phyloP scores from a whole-genome alignment of 148 eudicot genomes.

The Fallopia convolvulus region DNA sequence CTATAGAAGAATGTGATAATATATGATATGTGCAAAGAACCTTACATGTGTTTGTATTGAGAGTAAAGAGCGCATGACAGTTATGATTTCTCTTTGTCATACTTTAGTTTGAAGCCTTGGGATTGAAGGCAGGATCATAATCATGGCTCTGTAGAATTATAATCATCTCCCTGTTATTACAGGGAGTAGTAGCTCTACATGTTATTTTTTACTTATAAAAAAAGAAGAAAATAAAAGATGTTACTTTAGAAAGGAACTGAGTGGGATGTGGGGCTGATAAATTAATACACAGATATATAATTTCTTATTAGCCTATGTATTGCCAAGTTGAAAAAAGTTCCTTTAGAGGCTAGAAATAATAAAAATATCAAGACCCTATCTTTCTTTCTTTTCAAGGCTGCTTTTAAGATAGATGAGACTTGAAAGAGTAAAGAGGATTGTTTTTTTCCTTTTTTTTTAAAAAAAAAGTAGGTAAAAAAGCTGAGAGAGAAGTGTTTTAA shows the following conservation, averaged over 20 bases:
- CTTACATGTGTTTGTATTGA: constrained; percentile 8
- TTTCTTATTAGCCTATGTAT: constrained; percentile 2
- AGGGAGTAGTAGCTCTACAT: neutral
- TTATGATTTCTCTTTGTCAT: constrained; percentile 9
- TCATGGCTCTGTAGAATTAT: constrained; percentile 8
- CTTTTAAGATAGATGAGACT: constrained; percentile 8
- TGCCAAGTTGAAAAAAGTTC: constrained; percentile 8
- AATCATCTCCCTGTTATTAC: constrained; percentile 7
- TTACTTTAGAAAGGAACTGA: neutral
- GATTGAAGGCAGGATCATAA: constrained; percentile 11
- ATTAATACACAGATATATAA: neutral
- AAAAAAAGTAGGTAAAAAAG: constrained; percentile 6
- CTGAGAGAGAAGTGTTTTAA: constrained; percentile 6
- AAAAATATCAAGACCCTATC: neutral
- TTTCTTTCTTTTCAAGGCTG: constrained; percentile 9
- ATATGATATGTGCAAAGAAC: neutral
- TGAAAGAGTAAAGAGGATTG: constrained; percentile 9
- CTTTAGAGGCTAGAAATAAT: neutral
- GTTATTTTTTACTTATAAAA: no score
- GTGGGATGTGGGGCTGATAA: constrained; percentile 6
- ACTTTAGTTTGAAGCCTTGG: constrained; percentile 6
- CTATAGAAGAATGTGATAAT: constrained; percentile 10
- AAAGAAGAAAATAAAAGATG: neutral
- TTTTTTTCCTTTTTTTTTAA: neutral
- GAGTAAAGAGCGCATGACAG: constrained; percentile 6